phyloP scores from a whole-genome alignment of 805 yeast genomes.

The Candida multigemmis region DNA sequence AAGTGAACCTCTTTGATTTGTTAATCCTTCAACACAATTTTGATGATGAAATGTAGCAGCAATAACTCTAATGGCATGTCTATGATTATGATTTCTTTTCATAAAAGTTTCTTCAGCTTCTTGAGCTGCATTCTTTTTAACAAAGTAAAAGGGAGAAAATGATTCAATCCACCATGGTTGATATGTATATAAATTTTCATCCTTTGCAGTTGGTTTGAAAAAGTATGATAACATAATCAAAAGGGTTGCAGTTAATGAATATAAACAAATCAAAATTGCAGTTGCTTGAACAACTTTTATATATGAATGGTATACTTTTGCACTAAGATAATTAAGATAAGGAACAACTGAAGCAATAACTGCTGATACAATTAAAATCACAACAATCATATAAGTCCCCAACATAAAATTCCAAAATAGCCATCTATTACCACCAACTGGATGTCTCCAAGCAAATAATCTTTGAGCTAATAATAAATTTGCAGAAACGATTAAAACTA shows the following conservation, averaged over 20 bases:
- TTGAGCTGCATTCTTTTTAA: slow-evolving; percentile 42
- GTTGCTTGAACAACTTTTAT: slow-evolving; percentile 19
- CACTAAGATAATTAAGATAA: slow-evolving; percentile 44
- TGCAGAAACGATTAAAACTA: slow-evolving; percentile 48
- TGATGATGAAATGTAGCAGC: slow-evolving; percentile 43
- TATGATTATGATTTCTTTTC: slow-evolving; percentile 38
- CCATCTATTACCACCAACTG: slow-evolving; percentile 50
- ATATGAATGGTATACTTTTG: slow-evolving; percentile 11
- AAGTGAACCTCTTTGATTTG: slow-evolving; percentile 32
- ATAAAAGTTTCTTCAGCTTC: slow-evolving; percentile 39
- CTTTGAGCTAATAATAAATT: slow-evolving; percentile 47
- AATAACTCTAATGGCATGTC: slow-evolving; percentile 50
- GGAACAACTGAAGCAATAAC: slow-evolving; percentile 57
- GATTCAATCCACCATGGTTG: slow-evolving; percentile 77
- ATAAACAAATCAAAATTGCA: slow-evolving; percentile 24
- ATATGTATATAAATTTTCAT: slow-evolving; percentile 45
- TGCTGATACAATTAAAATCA: slow-evolving; percentile 51
- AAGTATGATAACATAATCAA: slow-evolving; percentile 44
- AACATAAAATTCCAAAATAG: slow-evolving; percentile 44
- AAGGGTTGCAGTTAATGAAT: slow-evolving; percentile 42
- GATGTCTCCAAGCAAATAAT: slow-evolving; percentile 68
- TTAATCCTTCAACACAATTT: slow-evolving; percentile 29
- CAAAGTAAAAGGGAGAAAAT: slow-evolving; percentile 51
- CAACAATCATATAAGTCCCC: slow-evolving; percentile 40
- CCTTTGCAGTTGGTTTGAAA: slow-evolving; percentile 46